Evolutionary conservation across 2,329 filamentous ascomycete species (phyloP).

Genomic region (Pseudocercospora musae): DNA sequence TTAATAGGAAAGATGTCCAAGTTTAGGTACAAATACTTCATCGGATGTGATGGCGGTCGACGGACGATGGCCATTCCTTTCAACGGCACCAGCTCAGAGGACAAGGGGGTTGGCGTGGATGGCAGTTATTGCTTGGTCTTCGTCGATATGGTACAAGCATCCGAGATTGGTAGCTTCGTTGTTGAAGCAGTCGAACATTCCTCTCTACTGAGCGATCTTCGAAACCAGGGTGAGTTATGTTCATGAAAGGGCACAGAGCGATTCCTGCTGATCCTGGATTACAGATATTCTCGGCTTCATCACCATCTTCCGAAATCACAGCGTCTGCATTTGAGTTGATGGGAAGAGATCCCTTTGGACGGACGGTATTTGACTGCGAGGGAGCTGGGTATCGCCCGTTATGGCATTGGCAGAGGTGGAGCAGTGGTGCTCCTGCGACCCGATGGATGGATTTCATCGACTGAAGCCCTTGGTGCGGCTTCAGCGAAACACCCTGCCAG

Average conservation of each 20-base stretch:
- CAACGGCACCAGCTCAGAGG: conserved; percentile 49
- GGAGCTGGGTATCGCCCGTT: conserved; percentile 17
- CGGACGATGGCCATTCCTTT: conserved; percentile 48
- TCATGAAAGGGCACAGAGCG: conserved; percentile 1
- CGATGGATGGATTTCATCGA: conserved; percentile 23
- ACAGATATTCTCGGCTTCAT: conserved; percentile 27
- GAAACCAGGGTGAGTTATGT: conserved; percentile 9
- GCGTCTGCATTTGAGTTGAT: conserved; percentile 34
- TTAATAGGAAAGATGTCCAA: conserved; percentile 38
- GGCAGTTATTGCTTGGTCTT: conserved; percentile 47
- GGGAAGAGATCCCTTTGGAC: conserved; percentile 27
- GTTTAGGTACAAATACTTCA: conserved; percentile 60
- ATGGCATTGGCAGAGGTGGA: conserved; percentile 12
- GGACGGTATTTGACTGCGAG: conserved; percentile 17
- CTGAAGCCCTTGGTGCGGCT: conserved; percentile 1
- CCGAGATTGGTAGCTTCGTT: conserved; percentile 9
- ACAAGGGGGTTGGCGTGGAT: conserved; percentile 56
- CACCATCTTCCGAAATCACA: conserved; percentile 20
- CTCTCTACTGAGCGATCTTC: conserved; percentile 9
- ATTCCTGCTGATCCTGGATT: conserved; percentile 17
- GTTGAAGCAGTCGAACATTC: neutral
- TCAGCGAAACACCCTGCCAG: conserved; percentile 6
- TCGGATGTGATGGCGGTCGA: conserved; percentile 70
- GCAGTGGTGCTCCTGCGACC: conserved; percentile 19
- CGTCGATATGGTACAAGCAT: conserved; percentile 32